Percentiles rank a stretch among this genome's conserved stretches.
Evolutionary conservation across 2,329 filamentous ascomycete genomes (phyloP).

Genomic region (Phoma sp.): DNA sequence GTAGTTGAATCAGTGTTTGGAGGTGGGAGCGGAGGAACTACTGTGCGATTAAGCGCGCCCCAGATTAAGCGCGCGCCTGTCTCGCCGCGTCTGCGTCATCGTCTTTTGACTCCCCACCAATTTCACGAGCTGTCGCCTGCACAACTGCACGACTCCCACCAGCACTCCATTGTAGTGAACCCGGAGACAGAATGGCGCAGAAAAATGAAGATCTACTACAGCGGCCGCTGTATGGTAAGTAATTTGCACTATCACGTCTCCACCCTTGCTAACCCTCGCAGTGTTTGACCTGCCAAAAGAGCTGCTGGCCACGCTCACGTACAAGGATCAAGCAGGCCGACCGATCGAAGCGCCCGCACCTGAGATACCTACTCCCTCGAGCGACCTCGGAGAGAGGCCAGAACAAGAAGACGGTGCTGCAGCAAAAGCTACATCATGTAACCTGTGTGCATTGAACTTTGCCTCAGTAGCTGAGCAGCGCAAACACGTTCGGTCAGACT

Average conservation of each 20-base stretch:
- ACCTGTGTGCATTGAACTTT: constrained; percentile 78
- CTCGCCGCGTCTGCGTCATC: constrained; percentile 18
- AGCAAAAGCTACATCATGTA: constrained; percentile 74
- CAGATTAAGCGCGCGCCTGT: constrained; percentile 7
- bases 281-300: constrained; percentile 83
- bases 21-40: not conserved
- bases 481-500: constrained; percentile 84
- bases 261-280: constrained; percentile 47
- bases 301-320: constrained; percentile 71
- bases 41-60: not conserved
- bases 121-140: constrained; percentile 11
- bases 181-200: constrained; percentile 32
- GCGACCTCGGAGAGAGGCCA: constrained; percentile 45
- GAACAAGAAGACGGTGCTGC: constrained; percentile 50
- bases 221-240: constrained; percentile 48
- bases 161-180: not conserved
- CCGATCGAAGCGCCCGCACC: constrained; percentile 24
- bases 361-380: constrained; percentile 9
- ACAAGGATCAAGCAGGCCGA: constrained; percentile 53
- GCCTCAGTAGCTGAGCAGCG: constrained; percentile 78
- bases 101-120: constrained; percentile 20
- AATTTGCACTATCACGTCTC: not conserved
- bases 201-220: constrained; percentile 43
- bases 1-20: not conserved
- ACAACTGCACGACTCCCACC: not conserved